Evolutionary conservation across 371 early-diverging fungal species (phyloP).

Genomic region (Lichtheimia ornata): DNA sequence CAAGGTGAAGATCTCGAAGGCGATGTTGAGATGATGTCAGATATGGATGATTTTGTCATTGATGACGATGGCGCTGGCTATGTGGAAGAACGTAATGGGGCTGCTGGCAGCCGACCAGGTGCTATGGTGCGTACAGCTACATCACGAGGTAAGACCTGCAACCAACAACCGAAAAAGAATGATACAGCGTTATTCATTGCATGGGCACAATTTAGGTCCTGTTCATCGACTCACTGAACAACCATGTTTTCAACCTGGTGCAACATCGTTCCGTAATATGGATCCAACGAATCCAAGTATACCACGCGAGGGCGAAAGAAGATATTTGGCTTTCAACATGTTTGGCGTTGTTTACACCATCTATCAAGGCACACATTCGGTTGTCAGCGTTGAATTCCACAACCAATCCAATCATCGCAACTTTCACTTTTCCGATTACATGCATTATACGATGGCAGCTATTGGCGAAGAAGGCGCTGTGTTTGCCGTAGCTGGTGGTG

Average conservation of each 20-base stretch:
- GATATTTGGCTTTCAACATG: constrained; percentile 83
- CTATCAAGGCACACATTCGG: constrained; percentile 66
- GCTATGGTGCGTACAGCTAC: not conserved
- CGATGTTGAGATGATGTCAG: constrained; percentile 24
- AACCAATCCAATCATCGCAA: constrained; percentile 77
- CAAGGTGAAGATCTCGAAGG: constrained; percentile 10
- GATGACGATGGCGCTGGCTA: constrained; percentile 88
- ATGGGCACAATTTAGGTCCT: not conserved
- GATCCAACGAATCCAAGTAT: constrained; percentile 23
- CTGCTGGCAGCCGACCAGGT: too few species aligned
- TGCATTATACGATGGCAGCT: constrained; percentile 75
- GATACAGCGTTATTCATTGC: not conserved
- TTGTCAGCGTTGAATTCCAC: constrained; percentile 84
- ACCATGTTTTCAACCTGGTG: constrained; percentile 60
- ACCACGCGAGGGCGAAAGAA: constrained; percentile 57
- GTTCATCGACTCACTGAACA: constrained; percentile 5
- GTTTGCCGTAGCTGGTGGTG: constrained; percentile 64
- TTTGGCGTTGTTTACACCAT: constrained; percentile 78
- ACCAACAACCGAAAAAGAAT: too few species aligned
- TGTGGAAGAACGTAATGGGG: constrained; percentile 22
- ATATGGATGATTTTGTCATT: constrained; percentile 32
- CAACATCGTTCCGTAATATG: constrained; percentile 42
- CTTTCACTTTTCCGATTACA: constrained; percentile 80
- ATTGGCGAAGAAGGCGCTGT: constrained; percentile 71
- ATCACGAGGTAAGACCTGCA: not conserved